phyloP scores from a whole-genome alignment of 108 stramenopile species.

The Cyclotella baltica region DNA sequence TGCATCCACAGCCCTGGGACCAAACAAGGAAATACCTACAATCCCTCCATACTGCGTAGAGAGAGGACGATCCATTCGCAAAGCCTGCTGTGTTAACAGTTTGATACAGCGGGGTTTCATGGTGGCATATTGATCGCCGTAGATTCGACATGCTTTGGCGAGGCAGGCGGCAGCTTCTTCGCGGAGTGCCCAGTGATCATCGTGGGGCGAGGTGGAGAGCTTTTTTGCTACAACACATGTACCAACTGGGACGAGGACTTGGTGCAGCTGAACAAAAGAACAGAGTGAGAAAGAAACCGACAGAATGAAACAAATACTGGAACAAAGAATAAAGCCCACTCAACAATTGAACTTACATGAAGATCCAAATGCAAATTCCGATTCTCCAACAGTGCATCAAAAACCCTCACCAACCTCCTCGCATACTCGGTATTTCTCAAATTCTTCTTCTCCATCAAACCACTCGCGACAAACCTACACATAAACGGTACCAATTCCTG shows the following conservation, averaged over 20 bases:
- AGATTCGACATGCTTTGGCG: conserved; percentile 69
- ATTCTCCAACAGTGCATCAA: conserved; percentile 73
- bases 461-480: conserved; percentile 61
- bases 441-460: conserved; percentile 63
- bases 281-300: neutral
- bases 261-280: conserved; percentile 54
- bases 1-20: conserved; percentile 79
- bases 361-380: conserved; percentile 83
- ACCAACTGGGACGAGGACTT: conserved; percentile 79
- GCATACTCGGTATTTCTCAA: conserved; percentile 70
- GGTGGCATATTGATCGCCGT: conserved; percentile 78
- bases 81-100: conserved; percentile 60
- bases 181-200: conserved; percentile 80
- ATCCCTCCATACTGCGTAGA: conserved; percentile 82
- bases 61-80: conserved; percentile 48
- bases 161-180: conserved; percentile 68
- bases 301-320: no score
- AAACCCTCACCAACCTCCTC: conserved; percentile 67
- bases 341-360: conserved; percentile 58
- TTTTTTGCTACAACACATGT: conserved; percentile 85
- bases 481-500: conserved; percentile 90
- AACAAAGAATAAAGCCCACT: no score
- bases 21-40: conserved; percentile 81
- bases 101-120: conserved; percentile 76
- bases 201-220: conserved; percentile 48